A percentile compares a stretch with the other conserved stretches of the same genome.
These are phyloP conservation scores for Tetracladium maxilliforme DNA, from an alignment of 2,329 filamentous ascomycete genomes.

Conservation along the genomic window DNA sequence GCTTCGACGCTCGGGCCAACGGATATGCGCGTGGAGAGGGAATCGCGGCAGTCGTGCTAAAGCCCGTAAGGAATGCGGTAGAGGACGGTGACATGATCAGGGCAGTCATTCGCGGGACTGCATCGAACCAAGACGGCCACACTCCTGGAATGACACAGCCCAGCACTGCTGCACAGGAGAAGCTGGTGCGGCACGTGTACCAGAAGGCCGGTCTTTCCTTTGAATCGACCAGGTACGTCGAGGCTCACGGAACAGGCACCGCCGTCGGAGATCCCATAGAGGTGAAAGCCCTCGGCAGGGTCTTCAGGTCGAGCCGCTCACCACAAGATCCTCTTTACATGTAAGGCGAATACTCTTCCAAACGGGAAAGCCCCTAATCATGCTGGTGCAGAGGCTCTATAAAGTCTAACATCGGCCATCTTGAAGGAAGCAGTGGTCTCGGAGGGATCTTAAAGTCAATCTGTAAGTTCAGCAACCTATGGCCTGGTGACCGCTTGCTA, in stretches of 20 bases:
- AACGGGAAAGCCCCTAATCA: conserved; percentile 1
- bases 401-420: conserved; percentile 7
- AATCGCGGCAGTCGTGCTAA: conserved; percentile 22
- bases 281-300: conserved; percentile 11
- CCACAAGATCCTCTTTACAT: conserved; percentile 3
- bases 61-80: conserved; percentile 23
- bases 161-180: conserved; percentile 16
- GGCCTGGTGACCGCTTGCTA: conserved; percentile 5
- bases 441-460: too few species aligned
- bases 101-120: conserved; percentile 23
- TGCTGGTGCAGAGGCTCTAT: conserved; percentile 3
- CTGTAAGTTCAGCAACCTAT: too few species aligned
- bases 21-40: conserved; percentile 32
- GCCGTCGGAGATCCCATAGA: conserved; percentile 13
- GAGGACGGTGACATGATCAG: conserved; percentile 23
- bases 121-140: conserved; percentile 26
- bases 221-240: conserved; percentile 8
- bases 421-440: conserved; percentile 5
- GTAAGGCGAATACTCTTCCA: too few species aligned
- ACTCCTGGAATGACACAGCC: conserved; percentile 29
- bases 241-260: conserved; percentile 21
- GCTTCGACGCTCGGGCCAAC: conserved; percentile 21
- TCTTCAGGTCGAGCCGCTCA: conserved; percentile 11
- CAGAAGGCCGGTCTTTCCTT: conserved; percentile 9
- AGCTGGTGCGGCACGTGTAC: conserved; percentile 17